phyloP scores from a whole-genome alignment of 139 green algal species.

The Chlorella sp. region DNA sequence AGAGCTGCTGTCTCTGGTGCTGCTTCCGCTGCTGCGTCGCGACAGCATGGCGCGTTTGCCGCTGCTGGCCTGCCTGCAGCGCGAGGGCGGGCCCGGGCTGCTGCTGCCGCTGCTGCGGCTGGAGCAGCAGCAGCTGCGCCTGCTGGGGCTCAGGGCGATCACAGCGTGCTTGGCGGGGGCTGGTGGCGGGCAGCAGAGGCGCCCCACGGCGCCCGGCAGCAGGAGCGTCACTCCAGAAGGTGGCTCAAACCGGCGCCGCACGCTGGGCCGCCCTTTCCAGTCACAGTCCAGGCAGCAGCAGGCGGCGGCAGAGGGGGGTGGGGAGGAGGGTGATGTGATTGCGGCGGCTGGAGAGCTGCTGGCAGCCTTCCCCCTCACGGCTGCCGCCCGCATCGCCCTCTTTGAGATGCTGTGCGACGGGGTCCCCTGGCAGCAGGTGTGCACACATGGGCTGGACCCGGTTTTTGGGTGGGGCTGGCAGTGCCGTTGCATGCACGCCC shows the following conservation, averaged over 20 bases:
- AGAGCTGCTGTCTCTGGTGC: constrained; percentile 38
- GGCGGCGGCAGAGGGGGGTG: background rate
- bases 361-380: constrained; percentile 39
- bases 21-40: constrained; percentile 31
- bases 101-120: constrained; percentile 45
- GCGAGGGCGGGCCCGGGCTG: constrained; percentile 7
- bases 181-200: background rate
- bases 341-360: constrained; percentile 38
- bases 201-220: background rate
- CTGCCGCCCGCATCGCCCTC: constrained; percentile 33
- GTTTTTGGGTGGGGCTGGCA: background rate
- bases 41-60: constrained; percentile 23
- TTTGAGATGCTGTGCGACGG: constrained; percentile 48
- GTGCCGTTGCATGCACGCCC: no score
- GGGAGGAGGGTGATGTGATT: background rate
- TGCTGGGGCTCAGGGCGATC: constrained; percentile 51
- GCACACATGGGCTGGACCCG: background rate
- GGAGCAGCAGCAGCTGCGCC: constrained; percentile 47
- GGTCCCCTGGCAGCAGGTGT: constrained; percentile 23
- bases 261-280: background rate
- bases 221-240: background rate
- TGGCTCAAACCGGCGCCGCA: background rate
- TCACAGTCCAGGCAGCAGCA: background rate
- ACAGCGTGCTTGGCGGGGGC: constrained; percentile 24
- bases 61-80: constrained; percentile 27